A percentile compares a stretch with the other conserved stretches of the same genome.
Conservation (phyloP, 1,284 basidiomycete genomes). For the Phaffia rhodozyma region DNA sequence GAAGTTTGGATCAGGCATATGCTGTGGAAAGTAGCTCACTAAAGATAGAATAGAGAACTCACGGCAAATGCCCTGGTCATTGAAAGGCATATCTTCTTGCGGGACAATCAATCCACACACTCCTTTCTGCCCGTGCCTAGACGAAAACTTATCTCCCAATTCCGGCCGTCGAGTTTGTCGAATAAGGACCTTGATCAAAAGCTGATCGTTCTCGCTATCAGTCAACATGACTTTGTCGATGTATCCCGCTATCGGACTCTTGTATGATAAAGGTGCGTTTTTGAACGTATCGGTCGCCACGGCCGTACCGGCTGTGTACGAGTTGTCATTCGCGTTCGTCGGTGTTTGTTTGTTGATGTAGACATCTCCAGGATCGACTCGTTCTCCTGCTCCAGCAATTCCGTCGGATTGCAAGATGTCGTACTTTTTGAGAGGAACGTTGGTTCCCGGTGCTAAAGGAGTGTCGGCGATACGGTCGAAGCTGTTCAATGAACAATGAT, state of each 20-base stretch:
- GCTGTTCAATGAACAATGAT: slow-evolving; percentile 36
- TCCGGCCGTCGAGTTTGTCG: slow-evolving; percentile 94
- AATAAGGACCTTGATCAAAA: slow-evolving; percentile 96
- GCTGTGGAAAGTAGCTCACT: background rate
- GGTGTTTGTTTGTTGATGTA: slow-evolving; percentile 97
- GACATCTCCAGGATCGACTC: slow-evolving; percentile 83
- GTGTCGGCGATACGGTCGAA: slow-evolving; percentile 91
- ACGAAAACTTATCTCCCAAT: slow-evolving; percentile 97
- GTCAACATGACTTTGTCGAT: slow-evolving; percentile 98
- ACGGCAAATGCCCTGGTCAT: slow-evolving; percentile 91
- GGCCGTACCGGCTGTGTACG: slow-evolving; percentile 38
- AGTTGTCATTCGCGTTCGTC: slow-evolving; percentile 61
- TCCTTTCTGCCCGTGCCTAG: slow-evolving; percentile 96
- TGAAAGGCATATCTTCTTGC: slow-evolving; percentile 99
- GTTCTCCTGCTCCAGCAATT: slow-evolving; percentile 85
- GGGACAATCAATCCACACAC: slow-evolving; percentile 97
- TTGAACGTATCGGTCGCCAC: slow-evolving; percentile 53
- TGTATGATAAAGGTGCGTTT: slow-evolving; percentile 80
- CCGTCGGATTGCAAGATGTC: slow-evolving; percentile 87
- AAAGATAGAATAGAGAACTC: slow-evolving; percentile 22
- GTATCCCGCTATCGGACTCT: slow-evolving; percentile 80
- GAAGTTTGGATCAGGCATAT: background rate
- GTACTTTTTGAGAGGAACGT: slow-evolving; percentile 65
- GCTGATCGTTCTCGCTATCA: slow-evolving; percentile 85
- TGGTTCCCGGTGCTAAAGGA: slow-evolving; percentile 63